phyloP scores from a whole-genome alignment of 306 rosid genomes.

The Castanopsis chinensis region DNA sequence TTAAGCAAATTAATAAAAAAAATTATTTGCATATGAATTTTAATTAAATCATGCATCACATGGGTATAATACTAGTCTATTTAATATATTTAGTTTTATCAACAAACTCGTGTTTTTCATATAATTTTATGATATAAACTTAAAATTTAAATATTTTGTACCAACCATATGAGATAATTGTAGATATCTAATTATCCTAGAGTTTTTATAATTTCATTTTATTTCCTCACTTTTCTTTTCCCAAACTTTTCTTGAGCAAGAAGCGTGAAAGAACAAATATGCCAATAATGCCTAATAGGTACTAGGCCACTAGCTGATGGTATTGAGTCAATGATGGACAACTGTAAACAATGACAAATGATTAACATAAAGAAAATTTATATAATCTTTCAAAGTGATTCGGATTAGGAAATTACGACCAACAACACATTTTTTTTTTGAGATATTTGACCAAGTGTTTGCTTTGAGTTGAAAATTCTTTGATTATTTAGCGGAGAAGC shows the following conservation, averaged over 20 bases:
- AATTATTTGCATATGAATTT: no score
- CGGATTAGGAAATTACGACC: not conserved
- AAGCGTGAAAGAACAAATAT: not conserved
- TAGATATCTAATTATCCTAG: no score
- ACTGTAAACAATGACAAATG: not conserved
- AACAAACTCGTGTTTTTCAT: no score
- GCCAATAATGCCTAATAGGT: not conserved
- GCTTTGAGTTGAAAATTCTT: no score
- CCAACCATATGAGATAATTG: no score
- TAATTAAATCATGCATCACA: no score
- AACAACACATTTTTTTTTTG: not conserved
- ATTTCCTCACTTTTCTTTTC: not conserved
- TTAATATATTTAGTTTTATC: no score
- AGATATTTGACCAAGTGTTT: conserved; percentile 11
- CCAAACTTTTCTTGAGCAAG: not conserved
- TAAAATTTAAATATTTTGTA: no score
- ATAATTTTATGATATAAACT: no score
- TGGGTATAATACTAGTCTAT: no score
- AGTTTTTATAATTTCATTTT: not conserved
- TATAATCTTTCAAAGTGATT: not conserved
- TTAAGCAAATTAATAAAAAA: no score
- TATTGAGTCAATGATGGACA: conserved; percentile 9
- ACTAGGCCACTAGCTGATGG: not conserved
- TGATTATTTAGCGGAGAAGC: no score
- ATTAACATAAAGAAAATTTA: not conserved